Evolutionary conservation across 1,284 basidiomycete genomes (phyloP).

Genomic region (Kalmanozyma brasiliensis): DNA sequence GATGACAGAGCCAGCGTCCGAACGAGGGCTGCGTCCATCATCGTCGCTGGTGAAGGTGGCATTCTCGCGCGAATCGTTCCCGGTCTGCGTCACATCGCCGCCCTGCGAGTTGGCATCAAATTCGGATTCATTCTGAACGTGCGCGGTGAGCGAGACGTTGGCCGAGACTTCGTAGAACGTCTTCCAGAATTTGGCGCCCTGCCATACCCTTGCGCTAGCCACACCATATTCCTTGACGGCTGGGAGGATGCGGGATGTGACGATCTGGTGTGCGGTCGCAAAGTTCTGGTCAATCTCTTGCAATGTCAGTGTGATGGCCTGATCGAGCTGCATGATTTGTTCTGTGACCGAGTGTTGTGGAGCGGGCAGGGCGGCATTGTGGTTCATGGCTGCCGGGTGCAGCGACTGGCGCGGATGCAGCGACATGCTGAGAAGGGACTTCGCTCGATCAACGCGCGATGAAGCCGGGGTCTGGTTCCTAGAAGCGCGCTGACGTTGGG

Average conservation of each 20-base stretch:
- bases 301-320: conserved; percentile 82
- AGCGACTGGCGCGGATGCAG: conserved; percentile 49
- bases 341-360: conserved; percentile 73
- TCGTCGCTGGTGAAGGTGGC: conserved; percentile 36
- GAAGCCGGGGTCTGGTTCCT: no score
- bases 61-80: conserved; percentile 34
- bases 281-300: conserved; percentile 95
- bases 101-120: conserved; percentile 42
- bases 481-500: no score
- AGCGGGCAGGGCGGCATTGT: conserved; percentile 30
- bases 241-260: conserved; percentile 83
- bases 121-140: conserved; percentile 36
- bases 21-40: conserved; percentile 26
- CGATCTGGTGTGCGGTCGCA: conserved; percentile 85
- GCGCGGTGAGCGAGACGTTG: conserved; percentile 76
- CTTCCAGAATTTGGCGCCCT: conserved; percentile 95
- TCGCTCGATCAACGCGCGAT: not conserved
- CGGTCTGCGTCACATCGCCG: conserved; percentile 32
- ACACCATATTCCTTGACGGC: conserved; percentile 88
- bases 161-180: conserved; percentile 92
- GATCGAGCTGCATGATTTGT: conserved; percentile 93
- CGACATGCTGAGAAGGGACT: conserved; percentile 24
- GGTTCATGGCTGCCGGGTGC: conserved; percentile 38
- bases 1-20: conserved; percentile 33
- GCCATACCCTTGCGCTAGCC: conserved; percentile 84